Evolutionary conservation across 495 filamentous ascomycete genomes (phyloP), one percentile per base, ranked within the genome.

Genomic region (Jackrogersella multiformis): DNA sequence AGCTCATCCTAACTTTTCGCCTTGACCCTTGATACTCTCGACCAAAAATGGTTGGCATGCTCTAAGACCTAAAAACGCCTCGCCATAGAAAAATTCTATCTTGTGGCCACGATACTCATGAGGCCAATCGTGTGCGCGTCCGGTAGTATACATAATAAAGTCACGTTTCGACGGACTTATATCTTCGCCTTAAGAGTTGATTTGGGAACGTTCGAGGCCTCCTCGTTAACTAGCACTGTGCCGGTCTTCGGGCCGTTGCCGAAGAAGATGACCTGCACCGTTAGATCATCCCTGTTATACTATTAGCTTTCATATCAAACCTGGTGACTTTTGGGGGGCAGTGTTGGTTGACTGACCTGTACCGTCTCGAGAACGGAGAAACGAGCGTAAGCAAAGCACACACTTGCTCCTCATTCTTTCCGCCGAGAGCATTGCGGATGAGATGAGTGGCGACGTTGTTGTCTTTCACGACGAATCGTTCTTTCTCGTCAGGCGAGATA

Each of bases 211-310:
- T 91, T 92, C 56, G 88, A 96, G 2, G 94, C 95, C 72, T 97
- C 95, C 68, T 88, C 78, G 78, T 97, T 98, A 32, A 94, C 75
- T 4, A 89, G 83, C 3, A 99, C 88, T 56, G 89, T 88, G 18
- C 93, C 92, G 5, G 79, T 88, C 63, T 82, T 87, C 59, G 91
- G 86, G 20, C 89, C 86, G 41, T 96, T 85, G 36, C 95, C 95
- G 72, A 99, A 99, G 85, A 99, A 99, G 74, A 99, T 96, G 39
- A 99, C 95, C 79, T 99, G 93, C 23, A 99, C 96, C 0, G 95
- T 99, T 44, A 99, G 81, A 77, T 99, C 95, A 74, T 99, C 95
- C 58, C 72, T 73, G 26, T 23, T 46, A 35, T 20, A 54, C 2
- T 51, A 45, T 68, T 61, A 74, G 62, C 20, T 15, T 24, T 4